Evolutionary conservation across 768 basidiomycete species (phyloP), one percentile per base, ranked within the genome.

Genomic region (Lenzites betulinus): DNA sequence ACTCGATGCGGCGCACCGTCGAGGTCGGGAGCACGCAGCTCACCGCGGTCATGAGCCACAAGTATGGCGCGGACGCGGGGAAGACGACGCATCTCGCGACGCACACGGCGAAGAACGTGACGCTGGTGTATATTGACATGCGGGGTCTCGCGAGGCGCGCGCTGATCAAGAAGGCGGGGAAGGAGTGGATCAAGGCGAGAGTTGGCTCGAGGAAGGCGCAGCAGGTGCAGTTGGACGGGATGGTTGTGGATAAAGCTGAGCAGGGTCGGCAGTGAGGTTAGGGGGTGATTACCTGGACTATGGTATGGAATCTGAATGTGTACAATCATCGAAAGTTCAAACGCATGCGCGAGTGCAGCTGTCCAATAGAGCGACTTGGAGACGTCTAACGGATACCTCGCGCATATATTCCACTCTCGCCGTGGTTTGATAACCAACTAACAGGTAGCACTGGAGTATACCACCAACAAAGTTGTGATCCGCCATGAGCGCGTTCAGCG

Each of bases 71-170:
- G 0, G 84, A 88, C 51, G 87, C 85, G 7, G 87, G 78, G 11
- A 77, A 85, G 46, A 83, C 80, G 20, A 83, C 86, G 1, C 71
- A 79, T 50, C 73, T 89, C 53, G 74, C 87, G 58, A 83, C 87
- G 7, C 86, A 84, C 8, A 84, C 86, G 0, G 87, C 86, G 35
- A 77, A 83, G 61, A 92, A 92, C 72, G 83, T 90, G 13, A 86
- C 81, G 3, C 76, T 92, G 38, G 87, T 93, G 22, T 93, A 92
- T 72, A 81, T 92, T 41, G 90, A 92, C 70, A 79, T 88, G 77
- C 74, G 79, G 1, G 89, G 90, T 0, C 83, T 93, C 38, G 90
- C 89, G 9, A 76, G 89, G 58, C 76, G 83, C 47, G 90, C 89
- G 13, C 71, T 93, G 53, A 71, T 93, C 69, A 87, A 79, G 76